phyloP scores from a whole-genome alignment of 495 filamentous ascomycete species.

The Xanthoparmelia taractica region DNA sequence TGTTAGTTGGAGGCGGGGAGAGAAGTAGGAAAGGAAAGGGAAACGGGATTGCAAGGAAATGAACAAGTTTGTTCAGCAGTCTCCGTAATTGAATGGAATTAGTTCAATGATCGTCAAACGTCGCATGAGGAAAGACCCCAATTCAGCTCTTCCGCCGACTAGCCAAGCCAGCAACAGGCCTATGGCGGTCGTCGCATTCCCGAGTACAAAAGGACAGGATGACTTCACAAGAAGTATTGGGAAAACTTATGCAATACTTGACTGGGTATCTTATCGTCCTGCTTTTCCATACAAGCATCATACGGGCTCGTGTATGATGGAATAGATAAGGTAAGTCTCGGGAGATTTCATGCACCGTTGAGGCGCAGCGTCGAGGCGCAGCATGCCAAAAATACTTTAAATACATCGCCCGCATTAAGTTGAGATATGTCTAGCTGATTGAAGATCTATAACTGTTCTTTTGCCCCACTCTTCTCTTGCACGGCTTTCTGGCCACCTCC shows the following conservation, averaged over 20 bases:
- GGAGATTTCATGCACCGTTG: background rate
- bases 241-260: background rate
- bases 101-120: constrained; percentile 2
- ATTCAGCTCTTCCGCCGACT: background rate
- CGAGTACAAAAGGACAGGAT: background rate
- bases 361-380: constrained; percentile 1
- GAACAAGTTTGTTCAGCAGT: background rate
- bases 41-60: background rate
- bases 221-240: background rate
- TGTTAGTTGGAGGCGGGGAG: background rate
- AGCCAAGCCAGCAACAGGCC: background rate
- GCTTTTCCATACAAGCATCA: background rate
- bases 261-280: background rate
- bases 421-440: background rate
- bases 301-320: background rate
- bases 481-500: too few species aligned
- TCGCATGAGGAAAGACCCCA: background rate
- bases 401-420: too few species aligned
- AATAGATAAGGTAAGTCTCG: background rate
- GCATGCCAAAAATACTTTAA: too few species aligned
- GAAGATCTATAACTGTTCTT: background rate
- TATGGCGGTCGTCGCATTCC: background rate
- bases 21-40: background rate
- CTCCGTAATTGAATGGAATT: background rate
- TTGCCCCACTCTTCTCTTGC: too few species aligned